Percentiles rank a stretch among this genome's conserved stretches.
Evolutionary conservation across 352 stramenopile species (phyloP).

Genomic region (Pythium rishiriense): DNA sequence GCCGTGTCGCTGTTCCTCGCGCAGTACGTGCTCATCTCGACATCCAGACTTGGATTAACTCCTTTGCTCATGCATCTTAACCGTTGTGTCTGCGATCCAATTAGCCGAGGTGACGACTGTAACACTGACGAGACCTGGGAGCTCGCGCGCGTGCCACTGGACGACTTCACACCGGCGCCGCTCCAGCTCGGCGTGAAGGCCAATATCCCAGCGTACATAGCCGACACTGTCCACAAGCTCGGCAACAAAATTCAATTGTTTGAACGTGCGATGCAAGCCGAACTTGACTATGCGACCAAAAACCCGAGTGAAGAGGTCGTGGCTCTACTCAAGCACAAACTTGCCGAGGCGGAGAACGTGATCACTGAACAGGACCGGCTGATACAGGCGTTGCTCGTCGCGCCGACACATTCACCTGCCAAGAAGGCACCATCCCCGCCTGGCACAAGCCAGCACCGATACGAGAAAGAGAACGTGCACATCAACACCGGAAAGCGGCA

Average conservation of each 20-base stretch:
- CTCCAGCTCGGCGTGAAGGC: slow-evolving; percentile 70
- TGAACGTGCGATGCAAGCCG: slow-evolving; percentile 54
- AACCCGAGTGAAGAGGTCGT: slow-evolving; percentile 33
- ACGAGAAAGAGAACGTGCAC: slow-evolving; percentile 30
- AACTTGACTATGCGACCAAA: slow-evolving; percentile 37
- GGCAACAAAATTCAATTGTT: slow-evolving; percentile 53
- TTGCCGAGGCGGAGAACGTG: slow-evolving; percentile 60
- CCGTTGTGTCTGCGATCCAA: too few relatives aligned
- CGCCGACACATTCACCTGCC: neutral
- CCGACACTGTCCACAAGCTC: slow-evolving; percentile 47
- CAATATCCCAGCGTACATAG: slow-evolving; percentile 53
- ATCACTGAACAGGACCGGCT: slow-evolving; percentile 72
- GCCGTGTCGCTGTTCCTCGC: slow-evolving; percentile 67
- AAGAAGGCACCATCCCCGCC: neutral
- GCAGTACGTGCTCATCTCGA: too few relatives aligned
- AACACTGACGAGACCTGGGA: slow-evolving; percentile 50
- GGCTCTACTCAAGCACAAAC: slow-evolving; percentile 51
- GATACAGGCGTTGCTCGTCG: slow-evolving; percentile 56
- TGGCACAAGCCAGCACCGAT: neutral
- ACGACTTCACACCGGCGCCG: slow-evolving; percentile 62
- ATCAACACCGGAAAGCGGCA: slow-evolving; percentile 24
- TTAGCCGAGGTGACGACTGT: slow-evolving; percentile 26
- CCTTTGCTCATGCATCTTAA: too few relatives aligned
- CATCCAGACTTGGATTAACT: too few relatives aligned
- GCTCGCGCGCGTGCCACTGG: slow-evolving; percentile 53